Conservation (phyloP, 2,329 filamentous ascomycete species). For the Dothistroma pini region DNA sequence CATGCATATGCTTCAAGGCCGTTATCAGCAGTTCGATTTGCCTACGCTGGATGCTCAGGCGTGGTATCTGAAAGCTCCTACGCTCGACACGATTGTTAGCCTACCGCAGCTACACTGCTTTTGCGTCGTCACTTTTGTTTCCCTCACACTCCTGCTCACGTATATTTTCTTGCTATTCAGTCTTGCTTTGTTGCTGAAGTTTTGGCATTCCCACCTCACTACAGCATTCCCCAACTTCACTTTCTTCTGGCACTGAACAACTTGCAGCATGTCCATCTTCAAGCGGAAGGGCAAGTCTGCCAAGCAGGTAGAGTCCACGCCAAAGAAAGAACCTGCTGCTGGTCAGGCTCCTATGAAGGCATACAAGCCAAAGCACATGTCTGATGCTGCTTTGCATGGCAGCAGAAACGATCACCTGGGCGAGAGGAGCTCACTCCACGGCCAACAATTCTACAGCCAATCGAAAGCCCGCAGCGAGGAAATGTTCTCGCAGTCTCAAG, state of each 20-base stretch:
- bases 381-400: conserved; percentile 52
- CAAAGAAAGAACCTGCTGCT: conserved; percentile 54
- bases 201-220: not conserved
- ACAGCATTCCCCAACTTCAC: not conserved
- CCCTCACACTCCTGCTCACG: not conserved
- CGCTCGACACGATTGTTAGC: not conserved
- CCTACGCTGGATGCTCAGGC: not conserved
- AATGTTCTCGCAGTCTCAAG: not conserved
- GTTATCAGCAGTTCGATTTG: not conserved
- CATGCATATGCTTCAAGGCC: not conserved
- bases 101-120: not conserved
- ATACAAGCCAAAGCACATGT: conserved; percentile 60
- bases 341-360: conserved; percentile 37
- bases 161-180: not conserved
- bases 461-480: not conserved
- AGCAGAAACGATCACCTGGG: conserved; percentile 51
- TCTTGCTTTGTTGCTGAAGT: not conserved
- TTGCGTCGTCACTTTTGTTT: not conserved
- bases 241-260: not conserved
- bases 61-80: not conserved
- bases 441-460: conserved; percentile 11
- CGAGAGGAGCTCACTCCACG: not conserved
- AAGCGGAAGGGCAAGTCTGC: conserved; percentile 44
- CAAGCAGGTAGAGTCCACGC: conserved; percentile 41
- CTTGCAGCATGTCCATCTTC: conserved; percentile 52